Evolutionary conservation across 1,284 basidiomycete species (phyloP), one percentile per base, ranked within the genome.

Genomic region (Irpex lacteus): DNA sequence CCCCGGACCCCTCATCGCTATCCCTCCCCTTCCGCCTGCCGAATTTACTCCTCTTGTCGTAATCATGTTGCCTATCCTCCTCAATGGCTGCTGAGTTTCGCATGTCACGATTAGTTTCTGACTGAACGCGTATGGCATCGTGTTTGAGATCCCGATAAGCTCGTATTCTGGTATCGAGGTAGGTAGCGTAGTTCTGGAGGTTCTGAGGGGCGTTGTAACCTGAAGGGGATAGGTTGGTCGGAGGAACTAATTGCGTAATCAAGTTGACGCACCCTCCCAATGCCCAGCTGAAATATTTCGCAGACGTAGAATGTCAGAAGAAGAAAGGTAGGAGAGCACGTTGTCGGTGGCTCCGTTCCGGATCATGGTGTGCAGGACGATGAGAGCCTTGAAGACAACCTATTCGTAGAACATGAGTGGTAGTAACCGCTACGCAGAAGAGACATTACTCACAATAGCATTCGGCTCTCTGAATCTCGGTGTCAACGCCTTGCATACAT

Each of bases 321-420:
- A 85, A 4, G 93, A 90, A 18, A 98, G 84, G 73, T 94, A 91
- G 9, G 85, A 82, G 38, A 98, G 86, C 5, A 98, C 88, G 70
- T 95, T 92, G 79, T 98, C 95, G 13, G 96, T 96, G 11, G 93
- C 86, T 15, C 96, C 96, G 66, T 95, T 94, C 36, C 96, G 88
- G 73, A 99, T 93, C 90, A 99, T 93, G 37, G 91, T 95, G 75
- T 99, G 97, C 19, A 98, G 81, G 5, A 98, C 94, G 71, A 99
- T 90, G 70, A 99, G 82, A 0, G 96, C 94, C 74, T 99, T 99
- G 88, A 98, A 98, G 15, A 95, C 96, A 69, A 98, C 85, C 95
- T 96, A 58, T 59, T 32, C 64, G 8, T 13, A 49, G 19, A n/a
- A 38, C 19, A 56, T 62, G 19, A 32, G n/a, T 34, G 60, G 13